phyloP scores from a whole-genome alignment of 1,284 basidiomycete species.

The Coriolopsis trogii region DNA sequence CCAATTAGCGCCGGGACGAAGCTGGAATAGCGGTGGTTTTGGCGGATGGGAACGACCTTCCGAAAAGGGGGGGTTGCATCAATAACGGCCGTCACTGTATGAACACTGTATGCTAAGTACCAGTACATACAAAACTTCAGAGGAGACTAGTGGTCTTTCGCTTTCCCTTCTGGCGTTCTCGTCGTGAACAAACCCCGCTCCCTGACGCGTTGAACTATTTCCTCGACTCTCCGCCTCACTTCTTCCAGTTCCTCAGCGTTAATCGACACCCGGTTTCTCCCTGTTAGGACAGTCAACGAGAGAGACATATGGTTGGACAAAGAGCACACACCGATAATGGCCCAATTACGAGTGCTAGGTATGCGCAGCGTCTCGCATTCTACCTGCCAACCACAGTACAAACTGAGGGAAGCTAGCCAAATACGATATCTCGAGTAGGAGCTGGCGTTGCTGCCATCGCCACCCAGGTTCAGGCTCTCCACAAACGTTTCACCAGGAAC shows the following conservation, averaged over 20 bases:
- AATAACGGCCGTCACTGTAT: not conserved
- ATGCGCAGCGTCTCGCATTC: constrained; percentile 89
- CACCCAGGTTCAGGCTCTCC: constrained; percentile 59
- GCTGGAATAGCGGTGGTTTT: no score
- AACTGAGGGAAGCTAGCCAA: constrained; percentile 75
- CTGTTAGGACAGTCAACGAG: constrained; percentile 25
- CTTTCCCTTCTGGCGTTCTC: constrained; percentile 71
- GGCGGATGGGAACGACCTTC: no score
- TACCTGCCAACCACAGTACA: constrained; percentile 81
- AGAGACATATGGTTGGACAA: no score
- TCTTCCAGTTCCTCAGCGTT: constrained; percentile 22
- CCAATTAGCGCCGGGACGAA: no score
- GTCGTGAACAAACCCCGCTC: constrained; percentile 69
- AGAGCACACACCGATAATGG: constrained; percentile 81
- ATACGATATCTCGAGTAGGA: constrained; percentile 82
- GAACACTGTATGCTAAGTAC: not conserved
- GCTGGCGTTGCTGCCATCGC: constrained; percentile 56
- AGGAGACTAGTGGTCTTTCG: constrained; percentile 44
- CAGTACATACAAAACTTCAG: not conserved
- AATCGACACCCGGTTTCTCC: constrained; percentile 32
- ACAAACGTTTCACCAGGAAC: constrained; percentile 44
- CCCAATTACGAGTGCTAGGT: constrained; percentile 93
- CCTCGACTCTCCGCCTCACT: constrained; percentile 36
- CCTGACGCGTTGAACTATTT: constrained; percentile 52
- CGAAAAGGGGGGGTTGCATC: no score